Evolutionary conservation across 371 early-diverging fungal species (phyloP).

Genomic region (Cladochytrium tenue): DNA sequence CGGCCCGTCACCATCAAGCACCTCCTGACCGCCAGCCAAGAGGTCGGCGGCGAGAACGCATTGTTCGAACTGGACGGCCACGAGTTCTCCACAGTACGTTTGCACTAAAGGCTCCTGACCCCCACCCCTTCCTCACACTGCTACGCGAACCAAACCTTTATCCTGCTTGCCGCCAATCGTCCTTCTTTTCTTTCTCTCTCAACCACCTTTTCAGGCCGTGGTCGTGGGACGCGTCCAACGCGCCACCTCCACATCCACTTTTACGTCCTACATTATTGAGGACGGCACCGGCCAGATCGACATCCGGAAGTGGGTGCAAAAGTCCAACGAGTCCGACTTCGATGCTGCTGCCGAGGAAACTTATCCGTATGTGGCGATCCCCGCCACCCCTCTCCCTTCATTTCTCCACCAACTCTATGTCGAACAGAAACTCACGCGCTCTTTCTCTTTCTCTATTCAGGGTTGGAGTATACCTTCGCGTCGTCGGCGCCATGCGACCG

Average conservation of each 20-base stretch:
- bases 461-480: slow-evolving; percentile 17
- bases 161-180: too few relatives aligned
- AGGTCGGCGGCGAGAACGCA: slow-evolving; percentile 46
- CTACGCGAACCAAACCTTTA: background rate
- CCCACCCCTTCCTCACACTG: background rate
- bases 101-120: background rate
- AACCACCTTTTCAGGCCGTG: slow-evolving; percentile 53
- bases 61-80: slow-evolving; percentile 63
- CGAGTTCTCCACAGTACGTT: slow-evolving; percentile 61
- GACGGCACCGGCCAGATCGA: slow-evolving; percentile 80
- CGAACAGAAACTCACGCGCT: background rate
- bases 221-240: slow-evolving; percentile 69
- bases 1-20: slow-evolving; percentile 78
- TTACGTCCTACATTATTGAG: slow-evolving; percentile 65
- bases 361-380: background rate
- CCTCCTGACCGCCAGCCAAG: slow-evolving; percentile 45
- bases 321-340: slow-evolving; percentile 26
- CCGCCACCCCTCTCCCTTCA: background rate
- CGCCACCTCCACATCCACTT: slow-evolving; percentile 53
- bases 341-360: slow-evolving; percentile 24
- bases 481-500: slow-evolving; percentile 14
- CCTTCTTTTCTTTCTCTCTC: too few relatives aligned
- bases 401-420: background rate
- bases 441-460: slow-evolving; percentile 3
- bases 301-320: slow-evolving; percentile 63